A percentile compares a stretch with the other conserved stretches of the same genome.
Conservation (phyloP, 2,329 filamentous ascomycete genomes). For the Metarhizium sp. region DNA sequence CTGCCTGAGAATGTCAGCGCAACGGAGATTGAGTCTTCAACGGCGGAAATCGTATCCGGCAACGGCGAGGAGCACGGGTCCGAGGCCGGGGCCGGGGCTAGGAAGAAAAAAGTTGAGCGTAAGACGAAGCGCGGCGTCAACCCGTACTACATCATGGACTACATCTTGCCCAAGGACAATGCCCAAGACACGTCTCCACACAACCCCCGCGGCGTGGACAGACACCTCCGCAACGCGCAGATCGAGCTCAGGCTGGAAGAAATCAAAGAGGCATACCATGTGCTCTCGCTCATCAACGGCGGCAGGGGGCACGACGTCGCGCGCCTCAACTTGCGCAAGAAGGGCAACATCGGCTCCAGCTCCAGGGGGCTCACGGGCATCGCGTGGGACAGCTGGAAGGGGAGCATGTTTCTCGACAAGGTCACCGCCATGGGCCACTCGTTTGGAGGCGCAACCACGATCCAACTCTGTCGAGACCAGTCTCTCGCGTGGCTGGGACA, state of each 20-base stretch:
- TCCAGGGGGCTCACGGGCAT: constrained; percentile 47
- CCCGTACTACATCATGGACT: constrained; percentile 44
- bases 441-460: constrained; percentile 55
- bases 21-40: constrained; percentile 18
- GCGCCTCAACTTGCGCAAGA: constrained; percentile 42
- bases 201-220: constrained; percentile 51
- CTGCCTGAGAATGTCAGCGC: constrained; percentile 32
- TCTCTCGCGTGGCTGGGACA: constrained; percentile 49
- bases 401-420: constrained; percentile 43
- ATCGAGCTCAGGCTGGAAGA: constrained; percentile 55
- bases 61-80: constrained; percentile 9
- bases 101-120: constrained; percentile 20
- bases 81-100: constrained; percentile 14
- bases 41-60: constrained; percentile 14
- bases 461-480: constrained; percentile 47
- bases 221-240: constrained; percentile 48
- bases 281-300: constrained; percentile 44
- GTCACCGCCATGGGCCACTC: constrained; percentile 57
- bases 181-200: constrained; percentile 39
- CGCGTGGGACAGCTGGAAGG: constrained; percentile 47
- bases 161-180: constrained; percentile 52
- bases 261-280: constrained; percentile 51
- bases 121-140: constrained; percentile 17
- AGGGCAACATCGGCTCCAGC: constrained; percentile 49
- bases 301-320: constrained; percentile 43